These are phyloP conservation scores for Priceomyces medius DNA, from an alignment of 805 yeast species.

Conservation along the genomic window DNA sequence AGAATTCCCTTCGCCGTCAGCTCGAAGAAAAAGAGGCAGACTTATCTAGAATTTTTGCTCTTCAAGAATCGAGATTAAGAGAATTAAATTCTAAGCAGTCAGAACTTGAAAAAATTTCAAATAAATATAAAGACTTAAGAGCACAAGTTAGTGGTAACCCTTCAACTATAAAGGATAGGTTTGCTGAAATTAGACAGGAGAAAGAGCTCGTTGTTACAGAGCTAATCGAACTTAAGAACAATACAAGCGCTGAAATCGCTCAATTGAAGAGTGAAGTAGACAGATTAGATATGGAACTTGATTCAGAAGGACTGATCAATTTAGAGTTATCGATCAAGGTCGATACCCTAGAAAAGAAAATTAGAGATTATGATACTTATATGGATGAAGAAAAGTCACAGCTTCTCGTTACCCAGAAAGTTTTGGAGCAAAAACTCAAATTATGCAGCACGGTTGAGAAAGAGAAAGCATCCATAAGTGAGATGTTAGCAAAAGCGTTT, in stretches of 20 bases:
- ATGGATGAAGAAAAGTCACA: constrained; percentile 6
- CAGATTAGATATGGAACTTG: constrained; percentile 2
- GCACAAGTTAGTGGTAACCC: constrained; percentile 17
- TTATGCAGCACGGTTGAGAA: constrained; percentile 1
- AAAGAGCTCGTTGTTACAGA: constrained; percentile 19
- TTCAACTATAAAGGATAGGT: constrained; percentile 17
- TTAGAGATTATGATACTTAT: not conserved
- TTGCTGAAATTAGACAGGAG: constrained; percentile 19
- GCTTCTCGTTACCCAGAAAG: constrained; percentile 4
- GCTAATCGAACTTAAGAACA: constrained; percentile 20
- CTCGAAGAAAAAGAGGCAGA: constrained; percentile 3
- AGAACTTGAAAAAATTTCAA: not conserved
- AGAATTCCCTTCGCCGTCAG: not conserved
- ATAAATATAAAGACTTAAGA: not conserved
- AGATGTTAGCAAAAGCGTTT: constrained; percentile 4
- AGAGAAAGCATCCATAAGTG: constrained; percentile 5
- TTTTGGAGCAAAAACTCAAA: constrained; percentile 6
- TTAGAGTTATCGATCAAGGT: constrained; percentile 3
- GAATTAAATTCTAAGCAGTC: not conserved
- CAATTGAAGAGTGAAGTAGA: constrained; percentile 6
- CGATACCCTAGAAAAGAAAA: constrained; percentile 1
- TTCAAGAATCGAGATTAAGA: not conserved
- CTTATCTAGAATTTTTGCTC: not conserved
- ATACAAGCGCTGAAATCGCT: not conserved
- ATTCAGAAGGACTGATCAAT: constrained; percentile 2